Evolutionary conservation across 345 rosid genomes (phyloP).

Genomic region (Noccaea caerulescens): DNA sequence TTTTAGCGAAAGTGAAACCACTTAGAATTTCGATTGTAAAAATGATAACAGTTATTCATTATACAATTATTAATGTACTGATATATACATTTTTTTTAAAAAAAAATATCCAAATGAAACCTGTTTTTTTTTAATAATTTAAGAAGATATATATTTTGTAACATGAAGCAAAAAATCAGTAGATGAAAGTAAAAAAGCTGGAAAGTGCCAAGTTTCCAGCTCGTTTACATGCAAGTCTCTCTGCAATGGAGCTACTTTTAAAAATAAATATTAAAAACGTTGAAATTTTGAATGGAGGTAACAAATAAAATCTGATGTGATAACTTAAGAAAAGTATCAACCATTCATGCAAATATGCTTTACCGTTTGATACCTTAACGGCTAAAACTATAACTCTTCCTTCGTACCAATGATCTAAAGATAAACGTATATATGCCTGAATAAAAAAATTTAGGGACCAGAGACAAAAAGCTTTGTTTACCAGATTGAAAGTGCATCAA

Average conservation of each 20-base stretch:
- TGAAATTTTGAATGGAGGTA: too few species aligned
- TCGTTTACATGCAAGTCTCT: neutral
- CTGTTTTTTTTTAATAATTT: neutral
- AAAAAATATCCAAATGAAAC: neutral
- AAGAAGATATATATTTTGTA: too few species aligned
- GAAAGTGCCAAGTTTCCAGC: neutral
- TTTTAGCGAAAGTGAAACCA: too few species aligned
- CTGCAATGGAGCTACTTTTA: too few species aligned
- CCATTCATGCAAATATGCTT: too few species aligned
- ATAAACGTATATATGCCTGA: neutral
- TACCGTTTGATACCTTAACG: too few species aligned
- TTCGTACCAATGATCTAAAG: neutral
- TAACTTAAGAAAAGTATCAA: too few species aligned
- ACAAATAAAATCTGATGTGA: too few species aligned
- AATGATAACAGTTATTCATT: neutral
- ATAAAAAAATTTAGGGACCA: neutral
- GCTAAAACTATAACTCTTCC: too few species aligned
- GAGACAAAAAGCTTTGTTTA: constrained; percentile 30
- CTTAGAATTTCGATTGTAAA: neutral
- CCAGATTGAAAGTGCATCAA: constrained; percentile 83
- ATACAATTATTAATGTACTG: neutral
- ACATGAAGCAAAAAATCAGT: neutral
- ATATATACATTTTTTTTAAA: neutral
- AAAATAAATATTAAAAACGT: too few species aligned
- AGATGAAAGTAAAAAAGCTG: neutral